Conservation (phyloP, 257 asterid genomes). For the Solanum boliviense region DNA sequence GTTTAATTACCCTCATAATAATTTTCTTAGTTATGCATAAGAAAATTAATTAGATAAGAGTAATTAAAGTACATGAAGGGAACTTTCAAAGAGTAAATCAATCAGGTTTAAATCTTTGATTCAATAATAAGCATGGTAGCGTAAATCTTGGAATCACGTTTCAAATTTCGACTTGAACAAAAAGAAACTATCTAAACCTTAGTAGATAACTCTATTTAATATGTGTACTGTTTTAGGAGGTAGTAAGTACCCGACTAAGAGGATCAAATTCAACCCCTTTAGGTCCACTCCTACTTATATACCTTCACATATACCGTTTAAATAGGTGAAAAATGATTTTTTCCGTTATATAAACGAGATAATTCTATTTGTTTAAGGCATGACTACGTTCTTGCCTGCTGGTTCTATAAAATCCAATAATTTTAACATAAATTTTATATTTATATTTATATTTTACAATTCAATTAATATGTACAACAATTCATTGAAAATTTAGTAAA, state of each 20-base stretch:
- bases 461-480: neutral
- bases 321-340: neutral
- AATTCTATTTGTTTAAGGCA: neutral
- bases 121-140: neutral
- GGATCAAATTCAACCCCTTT: neutral
- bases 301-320: neutral
- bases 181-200: rapidly evolving
- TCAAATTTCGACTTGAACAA: rapidly evolving
- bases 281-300: neutral
- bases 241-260: neutral
- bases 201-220: neutral
- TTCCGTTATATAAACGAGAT: neutral
- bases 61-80: neutral
- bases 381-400: rapidly evolving
- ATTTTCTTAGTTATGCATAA: neutral
- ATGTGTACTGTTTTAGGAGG: neutral
- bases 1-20: neutral
- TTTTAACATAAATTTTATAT: neutral
- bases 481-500: neutral
- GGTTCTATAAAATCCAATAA: rapidly evolving
- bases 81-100: neutral
- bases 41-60: neutral
- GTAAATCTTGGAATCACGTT: neutral
- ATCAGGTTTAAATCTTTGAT: neutral
- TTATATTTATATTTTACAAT: neutral